Evolutionary conservation across 2,329 filamentous ascomycete species (phyloP).

Genomic region (Botrytis tulipae): DNA sequence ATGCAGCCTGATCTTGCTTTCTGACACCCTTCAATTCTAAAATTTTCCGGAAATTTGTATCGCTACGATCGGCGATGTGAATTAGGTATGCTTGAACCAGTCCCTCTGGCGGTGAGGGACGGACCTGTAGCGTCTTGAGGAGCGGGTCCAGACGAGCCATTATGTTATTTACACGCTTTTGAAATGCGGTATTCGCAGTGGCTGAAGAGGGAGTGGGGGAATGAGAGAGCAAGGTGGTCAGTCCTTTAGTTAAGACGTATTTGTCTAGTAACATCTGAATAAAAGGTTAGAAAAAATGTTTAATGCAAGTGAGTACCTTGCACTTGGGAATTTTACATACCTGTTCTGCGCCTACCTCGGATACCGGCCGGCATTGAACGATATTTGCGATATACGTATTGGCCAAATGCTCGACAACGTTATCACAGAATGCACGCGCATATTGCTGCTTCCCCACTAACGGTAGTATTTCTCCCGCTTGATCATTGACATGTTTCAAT

Average conservation of each 20-base stretch:
- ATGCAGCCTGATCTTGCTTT: slow-evolving; percentile 75
- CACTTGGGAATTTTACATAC: slow-evolving; percentile 43
- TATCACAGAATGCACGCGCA: slow-evolving; percentile 89
- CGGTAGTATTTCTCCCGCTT: slow-evolving; percentile 70
- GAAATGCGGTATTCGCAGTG: slow-evolving; percentile 55
- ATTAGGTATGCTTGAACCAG: slow-evolving; percentile 97
- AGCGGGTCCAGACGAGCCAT: slow-evolving; percentile 88
- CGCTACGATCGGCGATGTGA: slow-evolving; percentile 90
- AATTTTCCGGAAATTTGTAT: slow-evolving; percentile 93
- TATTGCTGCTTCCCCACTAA: slow-evolving; percentile 89
- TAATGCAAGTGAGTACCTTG: not conserved
- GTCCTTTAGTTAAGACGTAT: slow-evolving; percentile 80
- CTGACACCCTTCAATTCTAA: slow-evolving; percentile 92
- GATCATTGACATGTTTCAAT: slow-evolving; percentile 67
- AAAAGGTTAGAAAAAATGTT: slow-evolving; percentile 31
- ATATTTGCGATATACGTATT: slow-evolving; percentile 79
- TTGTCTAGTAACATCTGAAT: slow-evolving; percentile 88
- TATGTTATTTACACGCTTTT: slow-evolving; percentile 79
- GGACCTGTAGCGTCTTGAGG: slow-evolving; percentile 94
- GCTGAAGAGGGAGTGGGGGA: slow-evolving; percentile 34
- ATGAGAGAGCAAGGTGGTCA: slow-evolving; percentile 68
- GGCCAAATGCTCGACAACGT: slow-evolving; percentile 85
- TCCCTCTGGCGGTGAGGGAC: slow-evolving; percentile 84
- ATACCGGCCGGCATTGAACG: slow-evolving; percentile 85
- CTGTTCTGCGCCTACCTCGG: slow-evolving; percentile 91